phyloP scores from a whole-genome alignment of 2,329 filamentous ascomycete genomes.

The Aspergillus sp. region DNA sequence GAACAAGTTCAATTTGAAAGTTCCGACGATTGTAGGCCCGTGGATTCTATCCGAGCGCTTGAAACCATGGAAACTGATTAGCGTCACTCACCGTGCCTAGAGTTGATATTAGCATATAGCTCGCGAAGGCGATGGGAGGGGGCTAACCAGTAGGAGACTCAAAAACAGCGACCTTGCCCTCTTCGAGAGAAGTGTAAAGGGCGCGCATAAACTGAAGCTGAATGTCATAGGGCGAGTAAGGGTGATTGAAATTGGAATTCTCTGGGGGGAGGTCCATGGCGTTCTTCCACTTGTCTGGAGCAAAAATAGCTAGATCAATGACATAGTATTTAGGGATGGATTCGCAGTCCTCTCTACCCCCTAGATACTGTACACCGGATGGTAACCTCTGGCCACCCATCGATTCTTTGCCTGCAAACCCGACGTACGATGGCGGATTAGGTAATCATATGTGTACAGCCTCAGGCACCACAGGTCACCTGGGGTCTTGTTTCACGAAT shows the following conservation, averaged over 20 bases:
- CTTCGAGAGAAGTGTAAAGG: conserved; percentile 74
- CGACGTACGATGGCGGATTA: no score
- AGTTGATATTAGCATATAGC: not conserved
- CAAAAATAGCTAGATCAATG: not conserved
- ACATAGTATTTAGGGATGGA: not conserved
- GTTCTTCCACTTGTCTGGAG: not conserved
- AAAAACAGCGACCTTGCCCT: conserved; percentile 80
- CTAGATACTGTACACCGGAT: no score
- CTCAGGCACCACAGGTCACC: no score
- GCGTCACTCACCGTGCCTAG: conserved; percentile 41
- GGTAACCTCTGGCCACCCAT: no score
- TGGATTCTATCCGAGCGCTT: not conserved
- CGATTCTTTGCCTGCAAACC: no score
- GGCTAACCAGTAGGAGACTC: conserved; percentile 84
- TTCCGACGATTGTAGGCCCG: not conserved
- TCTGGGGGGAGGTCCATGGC: conserved; percentile 36
- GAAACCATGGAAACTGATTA: not conserved
- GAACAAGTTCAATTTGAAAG: not conserved
- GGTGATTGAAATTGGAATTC: conserved; percentile 86
- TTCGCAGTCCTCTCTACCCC: no score
- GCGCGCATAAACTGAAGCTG: conserved; percentile 85
- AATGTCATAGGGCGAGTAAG: conserved; percentile 82
- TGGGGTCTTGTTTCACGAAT: no score
- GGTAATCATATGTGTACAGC: no score
- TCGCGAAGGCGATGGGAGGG: not conserved